These are phyloP conservation scores for Leishmania mexicana DNA, from an alignment of 208 protist genomes.

Conservation along the genomic window DNA sequence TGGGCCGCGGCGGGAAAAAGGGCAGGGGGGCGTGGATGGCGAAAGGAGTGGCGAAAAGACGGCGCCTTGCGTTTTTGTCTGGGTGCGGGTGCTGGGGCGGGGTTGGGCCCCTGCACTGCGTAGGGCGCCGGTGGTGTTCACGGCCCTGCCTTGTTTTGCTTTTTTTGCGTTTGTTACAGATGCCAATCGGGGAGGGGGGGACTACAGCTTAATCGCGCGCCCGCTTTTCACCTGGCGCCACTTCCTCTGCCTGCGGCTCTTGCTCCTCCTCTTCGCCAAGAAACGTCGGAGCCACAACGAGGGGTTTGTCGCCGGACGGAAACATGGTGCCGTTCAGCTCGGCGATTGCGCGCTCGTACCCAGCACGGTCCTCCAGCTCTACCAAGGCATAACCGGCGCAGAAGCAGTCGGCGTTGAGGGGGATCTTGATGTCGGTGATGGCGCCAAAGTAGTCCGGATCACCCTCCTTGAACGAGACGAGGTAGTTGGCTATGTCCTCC, in stretches of 20 bases:
- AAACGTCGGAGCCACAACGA: conserved; percentile 68
- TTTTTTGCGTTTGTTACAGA: conserved; percentile 2
- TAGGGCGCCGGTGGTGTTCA: too few relatives aligned
- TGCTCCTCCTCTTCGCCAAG: conserved; percentile 71
- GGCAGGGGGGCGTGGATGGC: too few relatives aligned
- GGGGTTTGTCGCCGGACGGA: conserved; percentile 38
- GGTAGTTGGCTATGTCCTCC: conserved; percentile 67
- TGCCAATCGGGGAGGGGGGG: background rate
- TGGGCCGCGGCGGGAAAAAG: too few relatives aligned
- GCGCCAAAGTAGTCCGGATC: conserved; percentile 63
- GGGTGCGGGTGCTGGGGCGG: background rate
- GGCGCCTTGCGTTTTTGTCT: too few relatives aligned
- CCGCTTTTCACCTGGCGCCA: conserved; percentile 41
- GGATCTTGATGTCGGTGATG: conserved; percentile 72
- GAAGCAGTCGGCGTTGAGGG: conserved; percentile 64
- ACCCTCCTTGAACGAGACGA: conserved; percentile 50
- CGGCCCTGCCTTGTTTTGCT: background rate
- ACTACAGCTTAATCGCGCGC: conserved; percentile 10
- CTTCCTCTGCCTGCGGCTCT: conserved; percentile 28
- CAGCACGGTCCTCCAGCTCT: conserved; percentile 60
- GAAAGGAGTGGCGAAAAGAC: too few relatives aligned
- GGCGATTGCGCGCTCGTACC: conserved; percentile 58
- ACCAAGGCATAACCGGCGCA: conserved; percentile 85
- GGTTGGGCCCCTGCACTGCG: background rate
- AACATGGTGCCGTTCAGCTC: conserved; percentile 59